Percentiles rank a stretch among this genome's conserved stretches.
Evolutionary conservation across 192 early-diverging fungal species (phyloP).

Genomic region (Entomortierella chlamydospora): DNA sequence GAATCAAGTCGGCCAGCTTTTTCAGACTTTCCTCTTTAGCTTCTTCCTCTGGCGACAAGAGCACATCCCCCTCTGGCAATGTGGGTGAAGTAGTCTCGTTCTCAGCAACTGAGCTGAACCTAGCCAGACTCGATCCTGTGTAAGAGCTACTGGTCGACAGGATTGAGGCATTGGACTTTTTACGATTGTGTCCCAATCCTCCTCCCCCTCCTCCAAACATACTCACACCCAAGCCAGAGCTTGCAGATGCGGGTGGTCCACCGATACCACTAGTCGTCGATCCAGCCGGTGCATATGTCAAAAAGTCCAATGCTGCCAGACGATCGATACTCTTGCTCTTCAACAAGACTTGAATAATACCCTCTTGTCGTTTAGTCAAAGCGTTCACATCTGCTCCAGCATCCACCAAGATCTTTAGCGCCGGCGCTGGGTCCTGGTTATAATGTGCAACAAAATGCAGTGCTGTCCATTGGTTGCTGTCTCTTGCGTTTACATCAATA

Average conservation of each 20-base stretch:
- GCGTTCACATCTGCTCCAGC: constrained; percentile 53
- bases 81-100: not conserved
- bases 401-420: constrained; percentile 53
- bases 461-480: constrained; percentile 52
- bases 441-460: constrained; percentile 53
- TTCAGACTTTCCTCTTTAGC: constrained; percentile 46
- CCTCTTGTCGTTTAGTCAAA: constrained; percentile 39
- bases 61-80: constrained; percentile 10
- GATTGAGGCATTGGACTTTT: constrained; percentile 20
- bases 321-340: constrained; percentile 56
- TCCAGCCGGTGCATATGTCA: not conserved
- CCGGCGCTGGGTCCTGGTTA: constrained; percentile 51
- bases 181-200: constrained; percentile 27
- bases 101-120: constrained; percentile 40
- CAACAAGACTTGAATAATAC: constrained; percentile 39
- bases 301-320: constrained; percentile 28
- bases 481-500: constrained; percentile 40
- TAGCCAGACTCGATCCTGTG: constrained; percentile 2
- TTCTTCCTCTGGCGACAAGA: constrained; percentile 46
- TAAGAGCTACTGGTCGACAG: constrained; percentile 26
- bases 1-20: constrained; percentile 43
- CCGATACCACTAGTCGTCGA: not conserved
- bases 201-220: constrained; percentile 20
- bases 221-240: constrained; percentile 15
- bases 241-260: constrained; percentile 12